Evolutionary conservation across 495 filamentous ascomycete genomes (phyloP).

Genomic region (Bryoglossum gracile): DNA sequence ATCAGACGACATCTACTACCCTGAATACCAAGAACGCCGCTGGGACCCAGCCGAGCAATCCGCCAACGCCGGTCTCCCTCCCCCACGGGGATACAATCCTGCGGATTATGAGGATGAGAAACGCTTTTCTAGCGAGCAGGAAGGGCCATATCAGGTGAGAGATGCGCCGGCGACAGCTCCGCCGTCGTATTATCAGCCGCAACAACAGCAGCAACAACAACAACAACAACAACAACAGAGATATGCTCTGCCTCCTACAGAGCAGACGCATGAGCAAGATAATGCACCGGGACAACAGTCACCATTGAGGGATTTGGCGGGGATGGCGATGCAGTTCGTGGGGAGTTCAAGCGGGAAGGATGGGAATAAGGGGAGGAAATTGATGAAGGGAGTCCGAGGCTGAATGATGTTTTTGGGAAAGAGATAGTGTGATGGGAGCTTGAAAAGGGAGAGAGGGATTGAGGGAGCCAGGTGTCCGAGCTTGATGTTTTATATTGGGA

Average conservation of each 20-base stretch:
- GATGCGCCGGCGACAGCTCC: not conserved
- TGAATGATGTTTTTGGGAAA: too few species aligned
- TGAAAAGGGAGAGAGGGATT: too few species aligned
- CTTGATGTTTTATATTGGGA: too few species aligned
- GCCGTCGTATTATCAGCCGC: not conserved
- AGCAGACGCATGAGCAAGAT: not conserved
- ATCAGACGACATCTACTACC: not conserved
- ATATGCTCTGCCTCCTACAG: not conserved
- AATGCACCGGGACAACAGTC: too few species aligned
- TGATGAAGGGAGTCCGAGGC: not conserved
- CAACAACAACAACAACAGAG: too few species aligned
- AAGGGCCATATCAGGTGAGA: not conserved
- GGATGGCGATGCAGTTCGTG: not conserved
- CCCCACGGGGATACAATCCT: not conserved
- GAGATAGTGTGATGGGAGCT: too few species aligned
- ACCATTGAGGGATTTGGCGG: not conserved
- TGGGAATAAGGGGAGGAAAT: not conserved
- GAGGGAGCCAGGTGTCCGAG: too few species aligned
- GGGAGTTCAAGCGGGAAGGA: not conserved
- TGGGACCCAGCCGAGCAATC: not conserved
- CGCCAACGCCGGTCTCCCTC: not conserved
- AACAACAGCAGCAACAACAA: not conserved
- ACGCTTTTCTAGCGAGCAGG: not conserved
- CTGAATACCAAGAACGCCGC: not conserved
- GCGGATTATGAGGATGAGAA: not conserved